Evolutionary conservation across 2,329 filamentous ascomycete genomes (phyloP).

Genomic region (Diaporthe amygdali): DNA sequence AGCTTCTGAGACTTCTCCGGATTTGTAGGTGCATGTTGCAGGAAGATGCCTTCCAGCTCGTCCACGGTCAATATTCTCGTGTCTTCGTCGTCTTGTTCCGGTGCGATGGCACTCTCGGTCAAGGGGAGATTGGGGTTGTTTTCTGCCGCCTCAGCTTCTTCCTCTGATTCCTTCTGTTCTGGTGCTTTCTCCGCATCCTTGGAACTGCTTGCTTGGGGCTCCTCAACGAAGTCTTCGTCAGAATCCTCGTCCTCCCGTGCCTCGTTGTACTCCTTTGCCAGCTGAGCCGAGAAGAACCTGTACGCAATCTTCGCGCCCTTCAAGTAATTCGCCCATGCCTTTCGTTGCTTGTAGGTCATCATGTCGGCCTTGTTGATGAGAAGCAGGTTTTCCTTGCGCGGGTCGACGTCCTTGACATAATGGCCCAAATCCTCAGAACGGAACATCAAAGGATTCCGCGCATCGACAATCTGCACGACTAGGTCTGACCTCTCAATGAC

Average conservation of each 20-base stretch:
- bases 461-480: conserved; percentile 97
- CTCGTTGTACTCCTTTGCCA: conserved; percentile 91
- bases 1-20: conserved; percentile 66
- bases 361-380: conserved; percentile 99
- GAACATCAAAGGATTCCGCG: conserved; percentile 91
- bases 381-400: conserved; percentile 86
- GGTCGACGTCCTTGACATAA: conserved; percentile 92
- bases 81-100: conserved; percentile 57
- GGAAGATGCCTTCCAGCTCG: conserved; percentile 87
- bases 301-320: conserved; percentile 82
- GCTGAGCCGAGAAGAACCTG: conserved; percentile 92
- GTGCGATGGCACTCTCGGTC: conserved; percentile 45
- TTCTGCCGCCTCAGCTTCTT: conserved; percentile 32
- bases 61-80: conserved; percentile 90
- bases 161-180: conserved; percentile 32
- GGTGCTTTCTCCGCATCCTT: conserved; percentile 29
- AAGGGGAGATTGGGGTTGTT: conserved; percentile 31
- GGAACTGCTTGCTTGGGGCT: conserved; percentile 34
- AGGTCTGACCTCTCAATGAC: conserved; percentile 97
- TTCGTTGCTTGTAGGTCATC: conserved; percentile 88
- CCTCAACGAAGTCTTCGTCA: conserved; percentile 52
- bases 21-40: conserved; percentile 68
- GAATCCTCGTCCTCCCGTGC: conserved; percentile 59
- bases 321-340: conserved; percentile 86
- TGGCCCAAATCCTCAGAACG: conserved; percentile 90